A percentile compares a stretch with the other conserved stretches of the same genome.
Conservation (phyloP, 495 filamentous ascomycete genomes). For the Penicillium bovifimosum region DNA sequence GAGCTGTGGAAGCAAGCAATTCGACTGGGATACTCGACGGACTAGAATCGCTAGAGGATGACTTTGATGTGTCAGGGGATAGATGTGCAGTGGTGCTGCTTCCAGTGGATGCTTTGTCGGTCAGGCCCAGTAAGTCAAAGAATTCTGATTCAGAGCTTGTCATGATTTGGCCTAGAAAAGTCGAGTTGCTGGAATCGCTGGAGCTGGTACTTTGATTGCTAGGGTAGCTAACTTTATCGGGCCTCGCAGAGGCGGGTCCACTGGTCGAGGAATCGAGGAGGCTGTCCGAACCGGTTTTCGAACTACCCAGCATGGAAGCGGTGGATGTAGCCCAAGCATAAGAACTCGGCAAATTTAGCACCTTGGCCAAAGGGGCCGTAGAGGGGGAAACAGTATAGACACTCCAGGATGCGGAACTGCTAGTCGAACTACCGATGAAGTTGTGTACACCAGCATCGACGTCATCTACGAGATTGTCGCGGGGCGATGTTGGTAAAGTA, state of each 20-base stretch:
- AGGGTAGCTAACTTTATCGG: too few relatives aligned
- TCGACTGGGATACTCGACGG: constrained; percentile 23
- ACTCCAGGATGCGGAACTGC: not conserved
- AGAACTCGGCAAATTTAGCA: not conserved
- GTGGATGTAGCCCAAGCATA: constrained; percentile 4
- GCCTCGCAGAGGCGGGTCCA: too few relatives aligned
- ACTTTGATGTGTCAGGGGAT: too few relatives aligned
- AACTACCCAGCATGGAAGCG: constrained; percentile 1
- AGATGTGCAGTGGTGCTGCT: constrained; percentile 1
- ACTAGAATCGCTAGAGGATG: not conserved
- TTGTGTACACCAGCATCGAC: not conserved
- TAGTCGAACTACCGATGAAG: not conserved
- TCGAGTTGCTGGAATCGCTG: not conserved
- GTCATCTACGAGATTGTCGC: not conserved
- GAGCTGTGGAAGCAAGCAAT: constrained; percentile 19
- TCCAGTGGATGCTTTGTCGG: constrained; percentile 2
- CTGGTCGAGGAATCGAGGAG: not conserved
- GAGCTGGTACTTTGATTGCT: not conserved
- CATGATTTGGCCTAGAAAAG: not conserved
- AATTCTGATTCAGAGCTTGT: constrained; percentile 2
- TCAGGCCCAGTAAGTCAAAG: constrained; percentile 1
- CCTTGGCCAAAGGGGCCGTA: not conserved
- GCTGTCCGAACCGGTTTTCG: not conserved
- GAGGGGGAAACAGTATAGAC: not conserved
- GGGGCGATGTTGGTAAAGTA: not conserved